Base-by-base conservation (phyloP, 768 basidiomycete genomes). In the Tylopilus subfusipes region DNA sequence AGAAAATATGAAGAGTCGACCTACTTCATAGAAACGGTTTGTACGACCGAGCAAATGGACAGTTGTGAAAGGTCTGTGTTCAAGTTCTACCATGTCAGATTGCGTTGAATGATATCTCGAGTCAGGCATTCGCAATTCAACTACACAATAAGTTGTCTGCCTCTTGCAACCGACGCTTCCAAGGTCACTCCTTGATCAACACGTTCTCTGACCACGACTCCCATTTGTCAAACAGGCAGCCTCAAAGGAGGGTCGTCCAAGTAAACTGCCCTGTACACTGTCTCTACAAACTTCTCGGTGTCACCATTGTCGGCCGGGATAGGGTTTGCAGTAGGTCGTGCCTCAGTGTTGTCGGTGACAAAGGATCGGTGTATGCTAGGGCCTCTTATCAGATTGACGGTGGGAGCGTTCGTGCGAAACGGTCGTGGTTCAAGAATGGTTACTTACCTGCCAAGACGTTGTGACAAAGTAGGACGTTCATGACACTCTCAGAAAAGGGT, bases 201-300 rank as follows among this genome's bases (percentile, higher is more conserved):
- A 12, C 4, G 0, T 2, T 14, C 27, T 48, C 25, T 5, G 14
- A 0, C 0, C 5, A n/a, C 6, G 27, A n/a, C n/a, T n/a, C n/a
- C n/a, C n/a, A n/a, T n/a, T n/a, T 57, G 43, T n/a, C n/a, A n/a
- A 9, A 54, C 13, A 25, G 63, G 60, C 6, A 65, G 9, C 29
- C 63, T 53, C 52, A 57, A 10, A 29, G 63, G 65, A n/a, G 62
- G 56, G 25, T 51, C 51, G 10, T 59, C 54, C 38, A 58, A 29
- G 33, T 58, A 49, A 4, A 52, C 51, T 2, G 18, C 29, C 16
- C 25, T 57, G 27, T 58, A 51, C 9, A 63, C 51, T 0, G 22
- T 52, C 19, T 54, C 50, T 22, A 58, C 62, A 42, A 63, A 59
- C 45, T 61, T 61, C 13, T 49, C 27, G 2, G 59, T 55, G 45